phyloP scores from a whole-genome alignment of 2,329 filamentous ascomycete genomes.

The Cladosporium sp. region DNA sequence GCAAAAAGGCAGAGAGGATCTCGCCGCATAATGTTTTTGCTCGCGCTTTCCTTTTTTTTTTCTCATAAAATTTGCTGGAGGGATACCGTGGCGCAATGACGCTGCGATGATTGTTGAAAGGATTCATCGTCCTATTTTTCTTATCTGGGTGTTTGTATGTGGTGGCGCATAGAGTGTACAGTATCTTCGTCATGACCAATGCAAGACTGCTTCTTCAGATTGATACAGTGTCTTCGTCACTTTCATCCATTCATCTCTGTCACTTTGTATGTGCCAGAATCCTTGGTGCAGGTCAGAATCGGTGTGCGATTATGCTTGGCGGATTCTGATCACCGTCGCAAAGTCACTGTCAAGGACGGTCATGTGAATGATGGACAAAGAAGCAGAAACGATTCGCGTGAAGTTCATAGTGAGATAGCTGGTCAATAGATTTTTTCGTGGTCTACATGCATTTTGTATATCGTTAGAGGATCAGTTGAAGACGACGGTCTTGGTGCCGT shows the following conservation, averaged over 20 bases:
- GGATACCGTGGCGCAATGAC: not conserved
- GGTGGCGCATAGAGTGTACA: constrained; percentile 4
- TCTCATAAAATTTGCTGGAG: not conserved
- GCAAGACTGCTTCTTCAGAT: not conserved
- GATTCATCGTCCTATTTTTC: not conserved
- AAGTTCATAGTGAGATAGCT: too few relatives aligned
- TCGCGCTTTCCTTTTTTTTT: not conserved
- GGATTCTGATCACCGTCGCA: too few relatives aligned
- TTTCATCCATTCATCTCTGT: too few relatives aligned
- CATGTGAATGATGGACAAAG: too few relatives aligned
- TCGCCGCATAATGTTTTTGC: not conserved
- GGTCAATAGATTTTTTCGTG: not conserved
- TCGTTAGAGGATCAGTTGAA: constrained; percentile 45
- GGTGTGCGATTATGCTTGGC: too few relatives aligned
- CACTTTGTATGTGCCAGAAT: too few relatives aligned
- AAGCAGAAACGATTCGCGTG: too few relatives aligned
- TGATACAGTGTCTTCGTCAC: too few relatives aligned
- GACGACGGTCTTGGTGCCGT: constrained; percentile 73
- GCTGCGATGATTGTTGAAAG: not conserved
- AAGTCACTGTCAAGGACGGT: too few relatives aligned
- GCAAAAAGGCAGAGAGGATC: not conserved
- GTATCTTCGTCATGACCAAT: not conserved
- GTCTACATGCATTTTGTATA: not conserved
- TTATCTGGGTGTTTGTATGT: not conserved
- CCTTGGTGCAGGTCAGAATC: too few relatives aligned